Conservation (phyloP, 352 stramenopile genomes). For the Pythium utonaiense region DNA sequence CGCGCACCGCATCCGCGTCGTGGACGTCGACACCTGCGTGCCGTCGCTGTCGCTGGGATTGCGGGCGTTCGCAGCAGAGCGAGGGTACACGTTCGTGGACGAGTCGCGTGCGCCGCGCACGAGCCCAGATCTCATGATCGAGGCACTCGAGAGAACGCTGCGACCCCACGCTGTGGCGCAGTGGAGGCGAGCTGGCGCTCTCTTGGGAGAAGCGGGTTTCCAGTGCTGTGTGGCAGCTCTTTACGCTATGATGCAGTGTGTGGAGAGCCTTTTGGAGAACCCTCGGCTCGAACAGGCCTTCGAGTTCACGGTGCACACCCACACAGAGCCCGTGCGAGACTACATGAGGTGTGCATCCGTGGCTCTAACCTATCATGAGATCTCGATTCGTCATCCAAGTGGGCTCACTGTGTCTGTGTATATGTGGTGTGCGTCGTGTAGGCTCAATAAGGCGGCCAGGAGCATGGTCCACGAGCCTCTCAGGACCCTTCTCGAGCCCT, state of each 20-base stretch:
- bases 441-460: not conserved
- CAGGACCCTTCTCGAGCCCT: not conserved
- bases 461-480: not conserved
- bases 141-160: constrained; percentile 1
- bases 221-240: not conserved
- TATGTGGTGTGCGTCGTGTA: not conserved
- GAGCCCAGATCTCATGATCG: not conserved
- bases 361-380: too few relatives aligned
- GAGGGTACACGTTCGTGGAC: not conserved
- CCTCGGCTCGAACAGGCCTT: constrained; percentile 10
- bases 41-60: not conserved
- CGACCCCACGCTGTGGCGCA: too few relatives aligned
- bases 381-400: too few relatives aligned
- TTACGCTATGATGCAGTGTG: not conserved
- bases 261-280: not conserved
- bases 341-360: constrained; percentile 7
- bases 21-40: not conserved
- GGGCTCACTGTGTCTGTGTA: not conserved
- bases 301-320: not conserved
- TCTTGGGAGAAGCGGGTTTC: not conserved
- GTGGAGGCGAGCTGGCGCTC: not conserved
- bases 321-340: constrained; percentile 5
- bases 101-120: not conserved
- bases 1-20: not conserved
- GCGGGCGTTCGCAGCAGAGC: not conserved